Evolutionary conservation across 164 flowering plant genomes (phyloP), one percentile per base, ranked within the genome.

Genomic region (Aristolochia fimbriata): DNA sequence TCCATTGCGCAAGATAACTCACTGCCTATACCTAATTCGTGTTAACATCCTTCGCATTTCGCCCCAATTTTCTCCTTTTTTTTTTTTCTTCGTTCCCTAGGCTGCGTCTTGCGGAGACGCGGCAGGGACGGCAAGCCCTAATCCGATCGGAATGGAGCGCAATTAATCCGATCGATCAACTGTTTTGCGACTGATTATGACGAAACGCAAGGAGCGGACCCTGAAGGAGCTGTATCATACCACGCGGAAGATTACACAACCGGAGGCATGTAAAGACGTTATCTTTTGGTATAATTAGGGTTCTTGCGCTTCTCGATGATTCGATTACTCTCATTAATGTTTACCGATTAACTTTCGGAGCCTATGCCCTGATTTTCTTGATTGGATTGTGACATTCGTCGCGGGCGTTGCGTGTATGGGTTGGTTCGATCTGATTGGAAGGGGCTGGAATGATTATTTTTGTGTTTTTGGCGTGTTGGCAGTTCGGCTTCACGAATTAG

Each of bases 231-330:
- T 56, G 8, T 56, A 31, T 31, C 21, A 56, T 56, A 31, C 15
- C 6, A 31, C 45, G 6, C 43, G 8, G 15, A 25, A 31, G 31
- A 15, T 56, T 13, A 24, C 45, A 37, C 58, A 16, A 15, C 45
- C 58, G 58, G 45, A 56, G 45, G 58, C 58, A 56, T 56, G 58
- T 56, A 56, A 56, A 56, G 21, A 30, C 15, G 9, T n/a, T 56
- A 30, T 15, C 45, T 15, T 56, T 27, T 56, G 16, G 16, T 30
- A 15, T 19, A 31, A 56, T 31, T 30, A 30, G 31, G 58, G n/a
- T 56, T 15, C 45, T 15, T 56, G 9, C 43, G 17, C n/a, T 24
- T 24, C 12, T 15, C 3, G 17, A 21, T 0, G 15, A 19, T 24
- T 56, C 45, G 21, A 15, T 27, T 13, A 37, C 31, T 56, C 17